Base-by-base conservation (phyloP, 768 basidiomycete genomes). In the Suillus bovinus region DNA sequence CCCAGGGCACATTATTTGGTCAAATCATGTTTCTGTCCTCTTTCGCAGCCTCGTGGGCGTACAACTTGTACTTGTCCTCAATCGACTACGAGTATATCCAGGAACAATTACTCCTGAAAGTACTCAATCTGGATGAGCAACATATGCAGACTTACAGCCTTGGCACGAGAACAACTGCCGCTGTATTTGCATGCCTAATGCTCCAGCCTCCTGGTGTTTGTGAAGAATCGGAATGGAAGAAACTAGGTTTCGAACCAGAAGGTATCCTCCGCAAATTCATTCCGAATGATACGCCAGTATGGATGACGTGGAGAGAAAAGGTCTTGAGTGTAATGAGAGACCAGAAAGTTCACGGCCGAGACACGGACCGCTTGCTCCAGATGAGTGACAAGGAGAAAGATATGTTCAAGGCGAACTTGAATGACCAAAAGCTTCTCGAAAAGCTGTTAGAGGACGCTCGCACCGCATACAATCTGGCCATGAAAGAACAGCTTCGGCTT, bases 1-100 rank as follows among this genome's bases (percentile, higher is more conserved):
- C 76, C 3, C 76, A 78, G 55, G 72, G 66, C 14, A 49, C 59
- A 8, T 67, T 77, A 38, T 75, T 77, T 10, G 76, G 77, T 17
- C 76, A 77, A 59, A 65, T 74, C 58, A 62, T 77, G 72, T 78
- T 77, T 62, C 60, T 77, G 34, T 52, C 58, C 1, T 65, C 76
- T 1, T 68, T 77, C 14, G 76, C 69, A 20, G 67, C 66, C 10
- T 77, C 76, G 2, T 76, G 76, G 50, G 31, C 27, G 6, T 77
- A 78, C 60, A 77, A 77, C 38, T 44, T 73, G 0, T 74, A 62
- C 27, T 66, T 78, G 55, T 67, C 61, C 5, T 70, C 72, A 1
- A 63, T 78, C 68, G 75, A 80, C n/a, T 66, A 59, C 47, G 61
- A 68, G n/a, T 31, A 27, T 6, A 33, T 64, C 11, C 72, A 75